Conservation (phyloP, 805 yeast species). For the Blastobotrys americana region DNA sequence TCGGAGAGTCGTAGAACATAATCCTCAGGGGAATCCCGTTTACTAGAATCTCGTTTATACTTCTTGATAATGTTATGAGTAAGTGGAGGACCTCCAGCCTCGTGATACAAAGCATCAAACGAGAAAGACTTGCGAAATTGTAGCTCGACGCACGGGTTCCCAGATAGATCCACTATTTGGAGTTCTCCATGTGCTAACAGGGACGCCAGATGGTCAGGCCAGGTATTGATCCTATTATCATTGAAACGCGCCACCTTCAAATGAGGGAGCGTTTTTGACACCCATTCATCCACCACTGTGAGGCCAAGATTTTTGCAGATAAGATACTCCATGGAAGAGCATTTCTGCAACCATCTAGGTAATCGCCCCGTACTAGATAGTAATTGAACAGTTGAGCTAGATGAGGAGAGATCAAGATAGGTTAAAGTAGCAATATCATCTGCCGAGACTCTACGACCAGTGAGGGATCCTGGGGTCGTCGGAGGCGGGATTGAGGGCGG, state of each 20-base stretch:
- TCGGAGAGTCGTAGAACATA: neutral
- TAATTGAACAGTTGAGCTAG: constrained; percentile 12
- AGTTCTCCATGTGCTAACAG: constrained; percentile 16
- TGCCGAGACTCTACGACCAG: neutral
- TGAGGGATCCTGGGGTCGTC: constrained; percentile 2
- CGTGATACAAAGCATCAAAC: constrained; percentile 16
- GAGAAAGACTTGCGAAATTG: constrained; percentile 19
- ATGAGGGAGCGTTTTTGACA: constrained; percentile 17
- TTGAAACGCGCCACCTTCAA: constrained; percentile 20
- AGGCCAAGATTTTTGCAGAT: constrained; percentile 22
- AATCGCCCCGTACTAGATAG: constrained; percentile 22
- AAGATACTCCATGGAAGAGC: constrained; percentile 19
- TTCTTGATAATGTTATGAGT: neutral
- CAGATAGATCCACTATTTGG: constrained; percentile 21
- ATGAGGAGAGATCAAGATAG: constrained; percentile 20
- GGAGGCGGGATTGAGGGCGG: constrained; percentile 6
- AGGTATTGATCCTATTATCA: constrained; percentile 23
- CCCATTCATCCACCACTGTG: constrained; percentile 25
- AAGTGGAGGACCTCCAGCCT: constrained; percentile 9
- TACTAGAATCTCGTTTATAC: constrained; percentile 1
- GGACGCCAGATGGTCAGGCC: constrained; percentile 25
- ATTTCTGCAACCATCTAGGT: constrained; percentile 22
- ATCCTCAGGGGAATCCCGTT: neutral
- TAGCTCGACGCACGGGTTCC: constrained; percentile 25
- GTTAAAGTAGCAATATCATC: constrained; percentile 12